Percentiles rank a stretch among this genome's conserved stretches.
Evolutionary conservation across 2,329 filamentous ascomycete genomes (phyloP).

Genomic region (Torrubiellomyces zombiae): DNA sequence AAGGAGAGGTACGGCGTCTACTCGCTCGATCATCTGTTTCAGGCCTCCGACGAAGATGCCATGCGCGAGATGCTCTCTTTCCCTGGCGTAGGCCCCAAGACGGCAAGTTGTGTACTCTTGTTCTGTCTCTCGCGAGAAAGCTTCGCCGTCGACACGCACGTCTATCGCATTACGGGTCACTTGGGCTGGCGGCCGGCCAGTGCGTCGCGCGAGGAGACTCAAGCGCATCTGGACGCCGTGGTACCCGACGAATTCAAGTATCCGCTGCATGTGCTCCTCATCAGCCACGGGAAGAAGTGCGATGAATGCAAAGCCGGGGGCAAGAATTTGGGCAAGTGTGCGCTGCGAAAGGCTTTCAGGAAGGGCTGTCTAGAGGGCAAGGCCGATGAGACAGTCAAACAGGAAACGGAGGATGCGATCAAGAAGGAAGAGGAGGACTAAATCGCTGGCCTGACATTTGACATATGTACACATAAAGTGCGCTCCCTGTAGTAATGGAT

Average conservation of each 20-base stretch:
- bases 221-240: constrained; percentile 30
- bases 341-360: constrained; percentile 22
- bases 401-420: constrained; percentile 3
- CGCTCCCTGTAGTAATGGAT: too few relatives aligned
- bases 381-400: constrained; percentile 4
- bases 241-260: constrained; percentile 33
- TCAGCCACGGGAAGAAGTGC: constrained; percentile 29
- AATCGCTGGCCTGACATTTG: too few relatives aligned
- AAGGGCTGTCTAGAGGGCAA: constrained; percentile 10
- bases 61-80: constrained; percentile 34
- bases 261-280: constrained; percentile 29
- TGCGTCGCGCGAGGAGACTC: constrained; percentile 26
- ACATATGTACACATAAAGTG: too few relatives aligned
- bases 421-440: constrained; percentile 4
- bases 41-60: constrained; percentile 23
- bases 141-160: constrained; percentile 38
- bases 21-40: constrained; percentile 32
- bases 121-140: constrained; percentile 30
- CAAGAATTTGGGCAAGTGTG: constrained; percentile 20
- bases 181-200: constrained; percentile 29
- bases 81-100: constrained; percentile 36
- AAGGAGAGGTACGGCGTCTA: constrained; percentile 24
- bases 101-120: constrained; percentile 33
- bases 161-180: constrained; percentile 29
- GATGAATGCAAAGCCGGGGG: constrained; percentile 28